Evolutionary conservation across 2,329 filamentous ascomycete species (phyloP), one percentile per base, ranked within the genome.

Genomic region (Aspergillus novoparasiticus): DNA sequence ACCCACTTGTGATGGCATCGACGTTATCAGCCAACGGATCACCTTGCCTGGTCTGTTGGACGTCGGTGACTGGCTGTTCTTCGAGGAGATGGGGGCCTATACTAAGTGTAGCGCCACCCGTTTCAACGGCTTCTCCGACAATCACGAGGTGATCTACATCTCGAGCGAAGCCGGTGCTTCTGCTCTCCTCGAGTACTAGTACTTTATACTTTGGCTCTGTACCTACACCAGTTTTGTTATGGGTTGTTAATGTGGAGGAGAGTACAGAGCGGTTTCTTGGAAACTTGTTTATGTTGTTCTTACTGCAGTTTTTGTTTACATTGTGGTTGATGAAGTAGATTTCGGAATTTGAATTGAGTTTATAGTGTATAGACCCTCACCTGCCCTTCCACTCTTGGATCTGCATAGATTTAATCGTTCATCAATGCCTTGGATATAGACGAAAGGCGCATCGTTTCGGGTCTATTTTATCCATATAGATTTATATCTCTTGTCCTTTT

Each of bases 61-160:
- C 74, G 92, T 97, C 9, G 95, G 95, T 58, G 95, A 99, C 79
- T 99, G 95, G 95, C 85, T 99, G 60, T 99, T 96, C 83, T 99
- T 99, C 80, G 93, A 97, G 82, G 89, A 97, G 66, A 99, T 99
- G 95, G 95, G 95, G 60, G 94, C 95, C 28, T 99, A 99, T 80
- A 98, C 95, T 71, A 96, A 94, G 85, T 98, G 94, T 85, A 97
- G 93, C 64, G 94, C 95, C 67, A 99, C 95, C 62, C 89, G 91
- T 75, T 99, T 99, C 89, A 99, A 99, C 72, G 95, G 95, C 67
- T 99, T 98, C 81, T 91, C 89, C 60, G 92, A 98, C 80, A 86
- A 89, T 71, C 95, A 99, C 78, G 91, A 97, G 73, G 90, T 96
- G 67, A 89, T 98, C 68, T 98, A 98, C 76, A 90, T 98, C 71